A percentile compares a stretch with the other conserved stretches of the same genome.
phyloP scores from a whole-genome alignment of 495 filamentous ascomycete genomes.

The Penicillium dipodomyicola region DNA sequence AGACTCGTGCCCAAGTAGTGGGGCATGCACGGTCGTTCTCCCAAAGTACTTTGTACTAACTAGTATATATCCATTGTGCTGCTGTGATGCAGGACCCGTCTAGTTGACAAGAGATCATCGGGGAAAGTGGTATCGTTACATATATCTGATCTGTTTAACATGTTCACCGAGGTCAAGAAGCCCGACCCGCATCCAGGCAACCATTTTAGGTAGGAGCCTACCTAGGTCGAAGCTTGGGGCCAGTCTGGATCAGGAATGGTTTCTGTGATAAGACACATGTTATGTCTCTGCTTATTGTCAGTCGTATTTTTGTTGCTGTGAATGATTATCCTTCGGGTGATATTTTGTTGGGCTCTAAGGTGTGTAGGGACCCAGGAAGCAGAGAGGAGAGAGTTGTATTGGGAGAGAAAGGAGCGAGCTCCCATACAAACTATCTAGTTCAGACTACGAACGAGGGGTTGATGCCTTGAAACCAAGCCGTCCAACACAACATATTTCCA shows the following conservation, averaged over 20 bases:
- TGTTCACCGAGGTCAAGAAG: constrained; percentile 3
- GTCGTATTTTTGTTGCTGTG: neutral
- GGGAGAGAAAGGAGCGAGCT: too few relatives aligned
- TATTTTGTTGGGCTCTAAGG: too few relatives aligned
- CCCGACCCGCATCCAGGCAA: neutral
- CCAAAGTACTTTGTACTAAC: constrained; percentile 1
- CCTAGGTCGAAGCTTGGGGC: neutral
- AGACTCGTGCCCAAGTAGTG: constrained; percentile 13
- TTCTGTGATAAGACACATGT: neutral
- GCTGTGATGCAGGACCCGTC: constrained; percentile 6
- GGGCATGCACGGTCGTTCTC: constrained; percentile 12
- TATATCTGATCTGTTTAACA: neutral
- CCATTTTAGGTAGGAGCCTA: neutral
- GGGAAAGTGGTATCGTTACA: neutral
- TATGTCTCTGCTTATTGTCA: neutral
- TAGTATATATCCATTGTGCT: constrained; percentile 10
- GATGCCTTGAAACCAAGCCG: too few relatives aligned
- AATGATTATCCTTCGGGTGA: neutral
- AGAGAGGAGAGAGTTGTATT: too few relatives aligned
- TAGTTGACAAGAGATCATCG: constrained; percentile 5
- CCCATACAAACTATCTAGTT: too few relatives aligned
- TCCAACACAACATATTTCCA: too few relatives aligned
- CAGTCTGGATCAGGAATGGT: neutral
- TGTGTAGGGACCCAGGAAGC: too few relatives aligned
- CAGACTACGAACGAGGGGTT: too few relatives aligned